Evolutionary conservation across 805 yeast species (phyloP).

Genomic region (Tetrapisispora taiwanensis): DNA sequence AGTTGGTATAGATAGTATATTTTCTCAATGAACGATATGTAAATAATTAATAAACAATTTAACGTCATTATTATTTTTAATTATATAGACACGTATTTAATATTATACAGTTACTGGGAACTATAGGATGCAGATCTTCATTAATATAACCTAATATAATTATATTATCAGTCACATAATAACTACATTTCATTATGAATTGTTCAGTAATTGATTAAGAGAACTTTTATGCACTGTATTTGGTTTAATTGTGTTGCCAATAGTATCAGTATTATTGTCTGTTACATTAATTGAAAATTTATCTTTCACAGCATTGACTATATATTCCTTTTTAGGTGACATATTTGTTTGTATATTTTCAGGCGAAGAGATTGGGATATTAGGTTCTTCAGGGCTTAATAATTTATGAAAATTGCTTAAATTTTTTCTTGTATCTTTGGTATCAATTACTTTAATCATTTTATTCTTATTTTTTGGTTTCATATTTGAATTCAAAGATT

Average conservation of each 20-base stretch:
- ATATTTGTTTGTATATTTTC: not conserved
- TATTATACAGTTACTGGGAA: too few species aligned
- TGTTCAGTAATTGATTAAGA: not conserved
- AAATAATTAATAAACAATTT: too few species aligned
- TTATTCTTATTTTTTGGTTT: not conserved
- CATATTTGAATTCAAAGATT: not conserved
- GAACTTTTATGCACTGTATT: not conserved
- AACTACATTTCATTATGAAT: not conserved
- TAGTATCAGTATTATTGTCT: too few species aligned
- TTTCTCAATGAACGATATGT: not conserved
- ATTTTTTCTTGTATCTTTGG: not conserved
- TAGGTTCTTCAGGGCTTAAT: not conserved
- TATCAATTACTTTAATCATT: not conserved
- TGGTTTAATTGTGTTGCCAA: too few species aligned
- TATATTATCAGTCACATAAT: too few species aligned
- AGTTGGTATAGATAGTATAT: conserved; percentile 45
- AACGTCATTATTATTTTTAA: too few species aligned
- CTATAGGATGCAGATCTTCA: too few species aligned
- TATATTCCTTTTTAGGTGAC: not conserved
- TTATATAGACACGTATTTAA: too few species aligned
- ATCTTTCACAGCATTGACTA: not conserved
- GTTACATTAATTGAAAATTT: not conserved
- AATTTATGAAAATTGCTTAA: not conserved
- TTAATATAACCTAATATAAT: too few species aligned
- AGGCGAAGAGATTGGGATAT: not conserved